phyloP scores from a whole-genome alignment of 169 alveolate genomes.

The Cryptosporidium parvum region DNA sequence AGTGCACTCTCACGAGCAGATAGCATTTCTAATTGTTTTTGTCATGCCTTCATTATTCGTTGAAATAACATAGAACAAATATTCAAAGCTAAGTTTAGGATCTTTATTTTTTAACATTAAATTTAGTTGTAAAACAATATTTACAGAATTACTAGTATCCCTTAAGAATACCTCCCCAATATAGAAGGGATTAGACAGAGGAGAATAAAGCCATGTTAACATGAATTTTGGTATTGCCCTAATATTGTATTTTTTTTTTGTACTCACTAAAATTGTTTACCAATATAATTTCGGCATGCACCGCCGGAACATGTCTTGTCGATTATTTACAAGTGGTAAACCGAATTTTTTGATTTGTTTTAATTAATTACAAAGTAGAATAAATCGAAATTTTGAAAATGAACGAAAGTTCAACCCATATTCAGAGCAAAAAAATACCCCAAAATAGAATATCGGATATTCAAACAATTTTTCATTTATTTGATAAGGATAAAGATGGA shows the following conservation, averaged over 20 bases:
- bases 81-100: too few species aligned
- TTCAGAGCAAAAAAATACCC: slow-evolving; percentile 5
- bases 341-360: not conserved
- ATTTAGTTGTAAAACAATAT: too few species aligned
- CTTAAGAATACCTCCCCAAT: not conserved
- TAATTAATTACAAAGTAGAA: not conserved
- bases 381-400: not conserved
- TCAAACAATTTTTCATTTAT: slow-evolving; percentile 68
- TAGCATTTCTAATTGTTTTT: too few species aligned
- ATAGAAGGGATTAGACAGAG: not conserved
- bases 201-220: not conserved
- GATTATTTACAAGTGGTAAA: not conserved
- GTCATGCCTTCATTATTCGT: not conserved
- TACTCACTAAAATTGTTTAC: not conserved
- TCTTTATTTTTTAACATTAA: too few species aligned
- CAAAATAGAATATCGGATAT: slow-evolving; percentile 63
- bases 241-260: not conserved
- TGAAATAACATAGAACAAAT: not conserved
- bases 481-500: slow-evolving; percentile 73
- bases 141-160: not conserved
- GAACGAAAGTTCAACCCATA: slow-evolving; percentile 3
- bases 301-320: slow-evolving; percentile 13
- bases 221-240: not conserved
- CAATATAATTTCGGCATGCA: not conserved
- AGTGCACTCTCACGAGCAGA: too few species aligned